Evolutionary conservation across 208 protist species (phyloP), one percentile per base, ranked within the genome.

Genomic region (Leptomonas pyrrhocoris): DNA sequence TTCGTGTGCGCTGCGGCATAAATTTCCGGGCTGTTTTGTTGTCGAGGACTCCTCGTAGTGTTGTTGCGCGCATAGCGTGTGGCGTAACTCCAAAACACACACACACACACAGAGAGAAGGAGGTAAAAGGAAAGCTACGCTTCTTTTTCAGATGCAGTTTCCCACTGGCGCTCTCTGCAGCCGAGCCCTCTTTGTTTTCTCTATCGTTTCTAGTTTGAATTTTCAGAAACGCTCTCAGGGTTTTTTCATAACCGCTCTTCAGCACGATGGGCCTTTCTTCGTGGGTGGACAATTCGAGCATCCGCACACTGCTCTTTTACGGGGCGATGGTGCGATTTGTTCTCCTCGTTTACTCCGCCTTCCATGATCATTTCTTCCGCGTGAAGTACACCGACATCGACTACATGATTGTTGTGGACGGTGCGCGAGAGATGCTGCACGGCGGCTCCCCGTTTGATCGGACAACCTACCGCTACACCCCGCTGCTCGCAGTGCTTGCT

Each of bases 311-410:
- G 27, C 50, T 90, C 7, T 46, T 76, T 11, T 57, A 64, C 38
- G 85, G 89, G 49, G 74, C 63, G 0, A 25, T 92, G 4, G 25
- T 96, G 42, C 85, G 94, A 3, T 30, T 96, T 4, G 16, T 76
- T 18, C 68, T 98, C 19, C 66, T 97, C 15, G 23, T 85, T 9
- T 98, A 96, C 73, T 81, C 90, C 31, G 63, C 74, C 6, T 94
- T 88, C 54, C 90, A 97, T 36, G 96, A 98, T 65, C 43, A 61
- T 25, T 73, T 77, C 51, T 93, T 94, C 40, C 70, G 82, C 13
- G 89, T 99, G 21, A 97, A 98, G 83, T 99, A 98, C 72, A 98
- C 96, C 9, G 97, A 99, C 75, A 97, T 98, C 27, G 97, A 99
- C 81, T 99, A 99, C 75, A 84, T 85, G 78, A 98, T 99, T 50